phyloP scores from a whole-genome alignment of 2,329 filamentous ascomycete species.

The Clonostachys sp. region DNA sequence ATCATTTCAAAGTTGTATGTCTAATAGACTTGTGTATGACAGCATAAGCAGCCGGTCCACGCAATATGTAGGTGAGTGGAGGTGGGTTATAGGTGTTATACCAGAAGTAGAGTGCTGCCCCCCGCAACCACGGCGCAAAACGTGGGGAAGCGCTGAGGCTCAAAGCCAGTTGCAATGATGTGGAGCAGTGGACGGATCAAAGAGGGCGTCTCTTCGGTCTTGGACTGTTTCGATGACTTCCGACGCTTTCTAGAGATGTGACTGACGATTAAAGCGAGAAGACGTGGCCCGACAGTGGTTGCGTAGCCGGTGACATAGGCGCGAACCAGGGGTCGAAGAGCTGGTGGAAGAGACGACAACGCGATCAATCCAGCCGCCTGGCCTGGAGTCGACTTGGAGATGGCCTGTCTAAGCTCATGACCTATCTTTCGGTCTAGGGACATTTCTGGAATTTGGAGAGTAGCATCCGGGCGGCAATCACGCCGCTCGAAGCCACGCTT shows the following conservation, averaged over 20 bases:
- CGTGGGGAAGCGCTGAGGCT: constrained; percentile 52
- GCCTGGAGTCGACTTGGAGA: no score
- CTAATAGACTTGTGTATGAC: no score
- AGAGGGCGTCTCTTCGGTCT: constrained; percentile 20
- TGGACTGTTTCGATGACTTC: constrained; percentile 18
- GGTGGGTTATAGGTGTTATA: constrained; percentile 17
- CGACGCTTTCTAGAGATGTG: constrained; percentile 33
- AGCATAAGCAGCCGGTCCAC: no score
- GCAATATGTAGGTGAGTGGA: no score
- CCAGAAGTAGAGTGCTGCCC: constrained; percentile 57
- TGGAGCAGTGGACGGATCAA: constrained; percentile 8
- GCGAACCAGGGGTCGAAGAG: constrained; percentile 50
- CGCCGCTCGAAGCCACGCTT: no score
- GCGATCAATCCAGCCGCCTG: not conserved
- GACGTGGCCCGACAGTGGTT: constrained; percentile 51
- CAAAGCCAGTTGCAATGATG: constrained; percentile 46
- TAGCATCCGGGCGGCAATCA: no score
- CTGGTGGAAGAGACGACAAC: constrained; percentile 33
- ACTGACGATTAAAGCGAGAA: constrained; percentile 49
- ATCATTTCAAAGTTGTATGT: no score
- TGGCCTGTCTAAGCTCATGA: no score
- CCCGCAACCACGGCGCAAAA: constrained; percentile 59
- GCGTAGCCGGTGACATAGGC: constrained; percentile 59
- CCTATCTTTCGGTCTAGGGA: no score
- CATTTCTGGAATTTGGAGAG: no score